phyloP scores from a whole-genome alignment of 1,284 basidiomycete species.

The Sanguinoderma infundibulare region DNA sequence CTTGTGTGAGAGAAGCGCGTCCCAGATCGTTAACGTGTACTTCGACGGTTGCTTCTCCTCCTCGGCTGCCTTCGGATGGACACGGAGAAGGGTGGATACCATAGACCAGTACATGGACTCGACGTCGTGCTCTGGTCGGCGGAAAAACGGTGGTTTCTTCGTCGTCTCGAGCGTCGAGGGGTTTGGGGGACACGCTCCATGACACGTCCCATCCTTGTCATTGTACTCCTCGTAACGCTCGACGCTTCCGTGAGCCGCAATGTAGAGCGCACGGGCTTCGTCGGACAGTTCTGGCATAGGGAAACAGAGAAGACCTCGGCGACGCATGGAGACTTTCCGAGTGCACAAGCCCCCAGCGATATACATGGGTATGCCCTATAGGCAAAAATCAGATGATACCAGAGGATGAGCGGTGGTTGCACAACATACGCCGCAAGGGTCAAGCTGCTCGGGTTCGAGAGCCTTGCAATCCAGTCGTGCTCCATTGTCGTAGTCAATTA shows the following conservation, averaged over 20 bases:
- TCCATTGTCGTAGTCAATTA: background rate
- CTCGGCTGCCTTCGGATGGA: background rate
- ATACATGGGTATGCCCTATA: background rate
- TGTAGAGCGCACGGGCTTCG: background rate
- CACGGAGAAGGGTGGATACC: background rate
- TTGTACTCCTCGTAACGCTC: background rate
- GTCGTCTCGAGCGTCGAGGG: background rate
- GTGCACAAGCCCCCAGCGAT: background rate
- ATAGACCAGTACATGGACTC: slow-evolving; percentile 3
- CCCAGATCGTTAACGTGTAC: background rate
- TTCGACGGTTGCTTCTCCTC: background rate
- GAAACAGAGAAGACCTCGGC: rapidly evolving
- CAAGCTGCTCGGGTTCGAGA: background rate
- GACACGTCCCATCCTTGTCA: background rate
- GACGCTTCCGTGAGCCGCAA: background rate
- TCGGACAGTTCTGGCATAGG: background rate
- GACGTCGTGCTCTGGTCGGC: background rate
- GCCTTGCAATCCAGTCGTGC: background rate
- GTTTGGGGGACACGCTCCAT: background rate
- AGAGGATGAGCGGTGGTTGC: background rate
- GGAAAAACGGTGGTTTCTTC: background rate
- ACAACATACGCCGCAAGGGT: background rate
- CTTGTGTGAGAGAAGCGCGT: background rate
- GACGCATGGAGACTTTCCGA: background rate
- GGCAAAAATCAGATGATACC: background rate